Conservation (phyloP, 208 protist species). For the Acanthamoeba castellanii region DNA sequence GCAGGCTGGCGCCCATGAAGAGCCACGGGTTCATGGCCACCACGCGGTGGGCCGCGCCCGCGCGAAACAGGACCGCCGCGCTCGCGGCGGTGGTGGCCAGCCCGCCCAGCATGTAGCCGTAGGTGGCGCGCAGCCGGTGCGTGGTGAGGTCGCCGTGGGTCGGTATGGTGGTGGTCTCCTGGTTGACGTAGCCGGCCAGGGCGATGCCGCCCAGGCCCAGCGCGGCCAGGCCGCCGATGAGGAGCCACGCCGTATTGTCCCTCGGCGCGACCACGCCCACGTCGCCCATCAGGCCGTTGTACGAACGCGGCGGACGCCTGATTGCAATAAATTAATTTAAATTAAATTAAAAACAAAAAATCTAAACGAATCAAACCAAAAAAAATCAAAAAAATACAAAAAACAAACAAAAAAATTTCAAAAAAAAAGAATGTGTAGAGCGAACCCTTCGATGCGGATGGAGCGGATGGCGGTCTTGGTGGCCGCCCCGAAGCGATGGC, state of each 20-base stretch:
- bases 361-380: too few species aligned
- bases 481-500: background rate
- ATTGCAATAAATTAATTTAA: background rate
- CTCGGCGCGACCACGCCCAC: background rate
- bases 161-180: background rate
- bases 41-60: background rate
- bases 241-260: background rate
- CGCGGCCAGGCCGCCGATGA: slow-evolving; percentile 2
- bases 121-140: slow-evolving; percentile 12
- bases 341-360: background rate
- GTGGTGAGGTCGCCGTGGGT: slow-evolving; percentile 5
- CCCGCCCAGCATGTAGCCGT: background rate
- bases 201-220: slow-evolving; percentile 24
- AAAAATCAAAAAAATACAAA: too few species aligned
- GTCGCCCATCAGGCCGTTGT: background rate
- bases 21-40: slow-evolving; percentile 36
- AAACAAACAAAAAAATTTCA: too few species aligned
- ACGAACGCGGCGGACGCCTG: background rate
- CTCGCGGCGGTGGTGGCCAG: background rate
- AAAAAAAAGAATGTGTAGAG: background rate
- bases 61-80: background rate
- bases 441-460: background rate
- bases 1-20: background rate
- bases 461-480: slow-evolving; percentile 11
- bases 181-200: background rate